phyloP scores from a whole-genome alignment of 2,329 filamentous ascomycete species.

The Xylaria sp. region DNA sequence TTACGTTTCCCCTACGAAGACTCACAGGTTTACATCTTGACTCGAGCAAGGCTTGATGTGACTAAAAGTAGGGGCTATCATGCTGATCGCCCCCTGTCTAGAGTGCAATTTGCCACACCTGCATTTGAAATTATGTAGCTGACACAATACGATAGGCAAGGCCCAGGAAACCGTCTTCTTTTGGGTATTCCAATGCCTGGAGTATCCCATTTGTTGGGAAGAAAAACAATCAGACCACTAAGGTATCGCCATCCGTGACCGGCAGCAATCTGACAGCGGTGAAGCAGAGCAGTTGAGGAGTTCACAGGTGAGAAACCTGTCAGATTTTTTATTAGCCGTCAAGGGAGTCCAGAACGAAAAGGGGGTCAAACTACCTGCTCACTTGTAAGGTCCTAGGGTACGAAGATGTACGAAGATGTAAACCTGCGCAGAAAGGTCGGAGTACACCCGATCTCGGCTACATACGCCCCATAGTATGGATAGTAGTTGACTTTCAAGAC shows the following conservation, averaged over 20 bases:
- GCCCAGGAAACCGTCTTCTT: not conserved
- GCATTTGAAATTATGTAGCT: not conserved
- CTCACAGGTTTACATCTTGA: not conserved
- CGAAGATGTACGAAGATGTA: not conserved
- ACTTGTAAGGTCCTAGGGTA: not conserved
- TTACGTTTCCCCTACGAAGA: not conserved
- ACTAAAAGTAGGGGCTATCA: not conserved
- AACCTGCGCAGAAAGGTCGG: not conserved
- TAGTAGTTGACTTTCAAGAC: not conserved
- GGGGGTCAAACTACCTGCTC: not conserved
- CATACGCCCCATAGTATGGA: not conserved
- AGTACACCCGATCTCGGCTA: not conserved
- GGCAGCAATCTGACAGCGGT: not conserved
- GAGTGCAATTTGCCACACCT: not conserved
- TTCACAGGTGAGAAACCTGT: not conserved
- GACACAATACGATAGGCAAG: not conserved
- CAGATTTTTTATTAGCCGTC: conserved; percentile 21
- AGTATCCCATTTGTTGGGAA: not conserved
- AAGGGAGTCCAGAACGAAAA: not conserved
- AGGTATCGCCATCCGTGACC: not conserved
- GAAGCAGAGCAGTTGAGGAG: not conserved
- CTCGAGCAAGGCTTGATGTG: not conserved
- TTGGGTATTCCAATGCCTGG: not conserved
- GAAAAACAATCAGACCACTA: not conserved
- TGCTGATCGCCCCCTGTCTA: not conserved